These are phyloP conservation scores for Globisporangium spinosum DNA, from an alignment of 352 stramenopile genomes.

Conservation along the genomic window DNA sequence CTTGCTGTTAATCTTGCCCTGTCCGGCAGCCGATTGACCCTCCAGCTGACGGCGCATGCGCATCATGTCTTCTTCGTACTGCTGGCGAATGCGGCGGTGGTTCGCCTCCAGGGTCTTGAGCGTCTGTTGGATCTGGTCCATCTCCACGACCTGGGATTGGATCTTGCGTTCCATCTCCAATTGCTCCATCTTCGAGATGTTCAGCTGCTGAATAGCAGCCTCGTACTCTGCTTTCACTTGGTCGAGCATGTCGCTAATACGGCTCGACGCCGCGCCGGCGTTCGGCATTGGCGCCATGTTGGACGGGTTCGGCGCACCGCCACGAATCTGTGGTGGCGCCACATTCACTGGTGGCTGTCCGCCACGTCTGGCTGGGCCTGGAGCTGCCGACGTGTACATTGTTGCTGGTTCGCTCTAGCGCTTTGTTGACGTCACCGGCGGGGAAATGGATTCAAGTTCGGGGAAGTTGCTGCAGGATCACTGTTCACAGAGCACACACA, in stretches of 20 bases:
- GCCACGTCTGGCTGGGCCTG: constrained; percentile 45
- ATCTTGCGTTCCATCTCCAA: constrained; percentile 88
- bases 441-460: background rate
- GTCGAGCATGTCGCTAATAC: constrained; percentile 81
- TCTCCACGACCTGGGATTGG: constrained; percentile 80
- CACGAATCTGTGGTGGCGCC: constrained; percentile 56
- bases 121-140: constrained; percentile 88
- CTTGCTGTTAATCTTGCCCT: constrained; percentile 49
- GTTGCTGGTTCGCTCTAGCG: background rate
- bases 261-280: constrained; percentile 40
- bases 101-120: constrained; percentile 82
- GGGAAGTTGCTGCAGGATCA: background rate
- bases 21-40: constrained; percentile 30
- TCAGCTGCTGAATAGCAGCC: constrained; percentile 78
- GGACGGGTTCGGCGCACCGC: constrained; percentile 39
- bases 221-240: constrained; percentile 85
- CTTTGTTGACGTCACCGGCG: background rate
- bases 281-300: constrained; percentile 45
- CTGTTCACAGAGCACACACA: constrained; percentile 3
- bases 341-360: constrained; percentile 63
- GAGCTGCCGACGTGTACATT: constrained; percentile 73
- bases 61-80: constrained; percentile 85
- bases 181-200: constrained; percentile 87
- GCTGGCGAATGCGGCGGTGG: constrained; percentile 76
- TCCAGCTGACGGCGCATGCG: constrained; percentile 81